Base-by-base conservation (phyloP, 371 early-diverging fungal species). In the Rhizopus delemar region DNA sequence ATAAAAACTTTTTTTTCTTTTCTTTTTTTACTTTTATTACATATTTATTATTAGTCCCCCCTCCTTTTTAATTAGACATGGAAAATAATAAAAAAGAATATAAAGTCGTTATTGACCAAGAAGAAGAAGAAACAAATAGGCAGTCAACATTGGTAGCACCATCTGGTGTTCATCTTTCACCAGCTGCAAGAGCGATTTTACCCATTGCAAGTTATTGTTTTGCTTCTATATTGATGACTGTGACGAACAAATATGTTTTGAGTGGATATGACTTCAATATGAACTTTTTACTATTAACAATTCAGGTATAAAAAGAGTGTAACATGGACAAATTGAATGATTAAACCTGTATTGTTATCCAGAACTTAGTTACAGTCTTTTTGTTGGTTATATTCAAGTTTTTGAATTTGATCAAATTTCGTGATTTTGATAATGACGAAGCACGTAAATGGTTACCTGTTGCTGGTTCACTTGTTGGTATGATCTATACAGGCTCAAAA, bases 401-500 rank as follows among this genome's bases (percentile, higher is more conserved):
- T 35, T 64, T 89, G 16, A 85, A 81, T 22, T 70, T 86, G 57
- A 86, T 89, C 64, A 82, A 85, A 58, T 87, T 82, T 69, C 88
- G 91, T 53, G 80, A 80, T 35, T 84, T 86, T 60, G 85, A 86
- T 70, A 78, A 61, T 58, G 65, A 78, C 33, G 91, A 92, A 61
- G 88, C 89, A 51, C 79, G 79, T 46, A 84, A 84, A 56, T 95
- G 99, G 99, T 83, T 95, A 63, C 87, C 91, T 4, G 90, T 97
- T 58, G 92, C 98, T 4, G 61, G 86, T 41, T 83, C 90, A 53
- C 82, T 99, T 41, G 91, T 92, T 11, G 83, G 88, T 55, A 99
- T 99, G 99, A 93, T 99, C 57, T 98, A 97, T 76, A 95, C 98
- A 3, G 99, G 99, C 41, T 95, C 83, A 82, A 97, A 90, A 83